Percentiles rank a stretch among this genome's conserved stretches.
Evolutionary conservation across 306 rosid species (phyloP).

Genomic region (Vigna unguiculata): DNA sequence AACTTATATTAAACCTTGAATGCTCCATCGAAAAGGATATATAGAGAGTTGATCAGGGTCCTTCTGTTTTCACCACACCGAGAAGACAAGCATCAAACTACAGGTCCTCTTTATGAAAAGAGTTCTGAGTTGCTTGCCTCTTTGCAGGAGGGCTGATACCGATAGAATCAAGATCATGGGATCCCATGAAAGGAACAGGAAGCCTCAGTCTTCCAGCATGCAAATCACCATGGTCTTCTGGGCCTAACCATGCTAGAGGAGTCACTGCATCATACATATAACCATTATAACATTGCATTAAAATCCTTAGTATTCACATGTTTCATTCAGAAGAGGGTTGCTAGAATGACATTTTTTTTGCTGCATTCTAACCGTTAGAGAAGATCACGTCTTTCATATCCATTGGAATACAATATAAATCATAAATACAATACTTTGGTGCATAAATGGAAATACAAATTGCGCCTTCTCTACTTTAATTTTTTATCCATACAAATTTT

Average conservation of each 20-base stretch:
- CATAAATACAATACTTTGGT: constrained; percentile 1
- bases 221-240: constrained; percentile 50
- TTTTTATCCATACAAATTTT: constrained; percentile 8
- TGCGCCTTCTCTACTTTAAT: background rate
- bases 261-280: constrained; percentile 55
- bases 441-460: constrained; percentile 6
- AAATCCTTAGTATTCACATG: constrained; percentile 17
- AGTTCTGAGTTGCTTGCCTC: constrained; percentile 63
- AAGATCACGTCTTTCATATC: constrained; percentile 11
- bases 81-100: constrained; percentile 31
- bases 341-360: background rate
- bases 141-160: constrained; percentile 58
- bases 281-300: constrained; percentile 31
- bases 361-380: constrained; percentile 27
- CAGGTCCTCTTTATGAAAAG: constrained; percentile 35
- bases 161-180: constrained; percentile 41
- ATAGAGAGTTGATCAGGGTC: constrained; percentile 40
- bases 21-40: background rate
- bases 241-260: constrained; percentile 68
- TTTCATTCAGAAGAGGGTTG: constrained; percentile 19
- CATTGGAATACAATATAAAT: constrained; percentile 2
- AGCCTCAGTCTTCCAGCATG: constrained; percentile 42
- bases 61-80: constrained; percentile 32
- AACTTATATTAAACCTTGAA: constrained; percentile 37
- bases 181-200: constrained; percentile 42